Base-by-base conservation (phyloP, 2,329 filamentous ascomycete species). In the Penicillium palitans region DNA sequence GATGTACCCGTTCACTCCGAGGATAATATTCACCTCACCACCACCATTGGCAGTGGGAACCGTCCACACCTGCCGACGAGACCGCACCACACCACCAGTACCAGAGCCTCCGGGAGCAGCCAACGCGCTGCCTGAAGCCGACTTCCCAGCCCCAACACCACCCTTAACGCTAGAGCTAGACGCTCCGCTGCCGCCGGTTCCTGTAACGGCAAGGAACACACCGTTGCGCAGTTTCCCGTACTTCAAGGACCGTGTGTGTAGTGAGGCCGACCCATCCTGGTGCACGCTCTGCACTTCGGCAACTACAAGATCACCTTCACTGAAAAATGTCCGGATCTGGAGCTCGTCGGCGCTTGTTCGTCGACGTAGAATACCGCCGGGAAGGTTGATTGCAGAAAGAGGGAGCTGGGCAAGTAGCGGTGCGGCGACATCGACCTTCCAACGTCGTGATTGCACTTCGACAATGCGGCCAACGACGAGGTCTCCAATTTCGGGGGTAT, bases 201-300 rank as follows among this genome's bases (percentile, higher is more conserved):
- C 93, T 8, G 84, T 84, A 2, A 98, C 90, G 50, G 87, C 85
- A 55, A 95, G 83, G 72, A 99, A 98, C 3, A 96, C 83, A 4
- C 95, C 95, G 75, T 99, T 99, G 52, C 93, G 83, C 69, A 99
- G 81, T 79, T 99, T 99, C 45, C 95, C 95, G 77, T 98, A 99
- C 73, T 93, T 93, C 70, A 98, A 78, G 64, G 86, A 90, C 60
- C 95, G 86, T 9, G 95, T 98, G 78, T 99, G 95, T 70, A 99
- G 80, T 58, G 88, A 88, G 0, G 95, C 93, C 1, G 86, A 88
- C 58, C 93, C 93, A 76, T 98, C 93, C 58, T 87, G 84, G 74
- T 92, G 91, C 55, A 99, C 81, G 66, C 86, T 86, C 82, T 99
- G 95, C 55, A 99, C 95, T 78, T 99, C 95, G 1, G 95, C 95